Base-by-base conservation (phyloP, 768 basidiomycete genomes). In the Panellus pusillus region DNA sequence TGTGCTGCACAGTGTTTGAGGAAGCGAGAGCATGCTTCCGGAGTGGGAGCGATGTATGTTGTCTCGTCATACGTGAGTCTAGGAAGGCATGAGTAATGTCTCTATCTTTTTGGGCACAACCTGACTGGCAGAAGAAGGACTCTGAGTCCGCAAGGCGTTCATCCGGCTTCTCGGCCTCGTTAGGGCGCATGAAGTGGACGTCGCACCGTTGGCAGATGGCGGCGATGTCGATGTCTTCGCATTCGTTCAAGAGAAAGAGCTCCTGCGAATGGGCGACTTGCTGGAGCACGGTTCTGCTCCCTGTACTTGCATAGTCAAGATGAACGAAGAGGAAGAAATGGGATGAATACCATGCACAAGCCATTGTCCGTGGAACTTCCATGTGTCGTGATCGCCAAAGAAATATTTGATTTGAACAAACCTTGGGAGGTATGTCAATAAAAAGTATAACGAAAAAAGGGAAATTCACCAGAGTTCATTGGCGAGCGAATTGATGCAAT, bases 321-420 rank as follows among this genome's bases (percentile, higher is more conserved):
- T 14, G 5, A 20, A 43, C 11, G 31, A 0, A n/a, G 18, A 20
- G 19, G 14, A 47, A 1, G 11, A 31, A 19, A 14, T 5, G 12
- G 17, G 28, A 11, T 12, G 77, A 80, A 18, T 27, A 9, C 83
- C 83, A 69, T 88, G 89, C 8, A 73, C 69, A 52, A 82, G 75
- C 89, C 89, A 91, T 51, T 86, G 84, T 1, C 78, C 86, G 66
- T 91, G 89, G 50, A 87, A 83, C 69, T 82, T 84, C 48, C 60
- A 14, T 50, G 19, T 37, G 8, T 63, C 50, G 19, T 44, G 31
- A 6, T 71, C 66, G 47, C 84, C 79, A 55, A 78, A 86, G 52
- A 91, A 79, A 58, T 84, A 87, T 4, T 73, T 74, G 38, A 90
- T 85, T n/a, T 73, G 76, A 44, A 81, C 80, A 61, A 91, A 91